Conservation (phyloP, 75 land plant genomes). For the Larix kaempferi region DNA sequence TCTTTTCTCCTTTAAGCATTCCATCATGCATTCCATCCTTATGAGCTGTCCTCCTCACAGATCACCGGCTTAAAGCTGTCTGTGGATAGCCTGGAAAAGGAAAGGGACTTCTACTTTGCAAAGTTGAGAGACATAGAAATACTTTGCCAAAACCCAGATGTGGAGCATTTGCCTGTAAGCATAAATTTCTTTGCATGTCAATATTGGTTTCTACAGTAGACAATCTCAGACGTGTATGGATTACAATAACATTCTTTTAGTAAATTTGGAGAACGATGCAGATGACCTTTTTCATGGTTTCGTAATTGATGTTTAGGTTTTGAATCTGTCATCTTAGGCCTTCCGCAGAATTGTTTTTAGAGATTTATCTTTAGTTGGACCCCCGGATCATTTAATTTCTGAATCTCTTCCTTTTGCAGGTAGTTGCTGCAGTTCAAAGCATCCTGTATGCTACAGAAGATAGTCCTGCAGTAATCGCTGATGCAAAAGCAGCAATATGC, state of each 20-base stretch:
- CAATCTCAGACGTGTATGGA: no score
- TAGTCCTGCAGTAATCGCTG: constrained; percentile 51
- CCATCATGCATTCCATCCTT: not conserved
- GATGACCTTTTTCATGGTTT: not conserved
- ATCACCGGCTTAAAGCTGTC: constrained; percentile 79
- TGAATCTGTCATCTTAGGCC: not conserved
- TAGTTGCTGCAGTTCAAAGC: constrained; percentile 70
- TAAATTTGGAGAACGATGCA: not conserved
- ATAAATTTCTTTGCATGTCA: no score
- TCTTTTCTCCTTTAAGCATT: not conserved
- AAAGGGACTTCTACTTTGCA: constrained; percentile 93
- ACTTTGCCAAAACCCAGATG: constrained; percentile 70
- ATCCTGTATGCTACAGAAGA: constrained; percentile 81
- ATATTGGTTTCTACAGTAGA: no score
- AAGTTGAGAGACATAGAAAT: constrained; percentile 94
- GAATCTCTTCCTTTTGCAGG: constrained; percentile 33
- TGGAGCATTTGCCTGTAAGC: constrained; percentile 55
- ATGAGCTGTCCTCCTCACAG: constrained; percentile 23
- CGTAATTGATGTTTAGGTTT: not conserved
- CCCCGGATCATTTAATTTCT: not conserved
- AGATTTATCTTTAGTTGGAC: not conserved
- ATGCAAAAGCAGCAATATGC: constrained; percentile 58
- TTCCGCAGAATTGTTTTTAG: not conserved
- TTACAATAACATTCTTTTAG: no score
- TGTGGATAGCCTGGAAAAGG: constrained; percentile 88